Evolutionary conservation across 2,329 filamentous ascomycete genomes (phyloP).

Genomic region (Fusarium tuaranense): DNA sequence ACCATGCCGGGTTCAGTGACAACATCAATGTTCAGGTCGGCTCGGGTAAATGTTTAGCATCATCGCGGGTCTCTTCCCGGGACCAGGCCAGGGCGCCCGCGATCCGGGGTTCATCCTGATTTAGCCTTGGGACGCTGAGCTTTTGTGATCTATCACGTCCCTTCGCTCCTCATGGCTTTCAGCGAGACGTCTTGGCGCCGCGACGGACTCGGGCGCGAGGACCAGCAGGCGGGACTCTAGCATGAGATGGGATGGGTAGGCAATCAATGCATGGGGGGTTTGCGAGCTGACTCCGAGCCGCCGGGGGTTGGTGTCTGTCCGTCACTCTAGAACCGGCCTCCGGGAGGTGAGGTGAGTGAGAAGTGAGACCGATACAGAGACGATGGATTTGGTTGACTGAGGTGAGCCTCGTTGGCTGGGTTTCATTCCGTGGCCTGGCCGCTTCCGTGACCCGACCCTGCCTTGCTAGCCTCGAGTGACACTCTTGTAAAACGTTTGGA

Average conservation of each 20-base stretch:
- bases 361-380: background rate
- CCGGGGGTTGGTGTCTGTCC: background rate
- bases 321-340: background rate
- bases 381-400: background rate
- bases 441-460: conserved; percentile 9
- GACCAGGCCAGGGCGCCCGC: background rate
- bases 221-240: conserved; percentile 6
- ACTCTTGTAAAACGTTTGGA: conserved; percentile 20
- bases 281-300: background rate
- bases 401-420: conserved; percentile 13
- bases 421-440: conserved; percentile 10
- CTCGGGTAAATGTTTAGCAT: background rate
- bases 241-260: background rate
- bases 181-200: conserved; percentile 22
- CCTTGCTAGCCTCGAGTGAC: background rate
- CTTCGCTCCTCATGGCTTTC: conserved; percentile 21
- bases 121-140: background rate
- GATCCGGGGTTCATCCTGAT: conserved; percentile 1
- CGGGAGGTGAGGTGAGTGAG: background rate
- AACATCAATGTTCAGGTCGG: background rate
- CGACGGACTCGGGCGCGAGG: conserved; percentile 16
- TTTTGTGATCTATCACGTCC: conserved; percentile 28
- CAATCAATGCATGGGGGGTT: background rate
- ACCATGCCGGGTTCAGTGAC: background rate
- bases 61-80: background rate